These are phyloP conservation scores for Solanum chiquidenum DNA, from an alignment of 257 asterid genomes.

Conservation along the genomic window DNA sequence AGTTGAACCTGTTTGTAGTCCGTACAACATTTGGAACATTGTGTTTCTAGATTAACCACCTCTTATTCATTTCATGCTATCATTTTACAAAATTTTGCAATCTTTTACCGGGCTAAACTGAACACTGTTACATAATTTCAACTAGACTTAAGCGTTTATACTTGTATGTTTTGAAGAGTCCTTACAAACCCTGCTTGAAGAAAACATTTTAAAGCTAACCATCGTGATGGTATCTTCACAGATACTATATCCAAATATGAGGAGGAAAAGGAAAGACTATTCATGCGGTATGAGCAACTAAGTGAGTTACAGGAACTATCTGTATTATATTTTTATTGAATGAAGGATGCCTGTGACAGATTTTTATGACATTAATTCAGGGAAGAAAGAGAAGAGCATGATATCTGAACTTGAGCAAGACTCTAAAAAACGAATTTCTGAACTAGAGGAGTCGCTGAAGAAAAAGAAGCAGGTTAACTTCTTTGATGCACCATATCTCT, in stretches of 20 bases:
- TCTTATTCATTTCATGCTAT: background rate
- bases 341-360: background rate
- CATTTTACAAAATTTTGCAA: background rate
- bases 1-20: background rate
- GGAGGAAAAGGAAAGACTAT: constrained; percentile 69
- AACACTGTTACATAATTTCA: background rate
- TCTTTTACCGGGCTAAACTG: background rate
- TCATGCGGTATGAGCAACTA: constrained; percentile 65
- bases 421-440: constrained; percentile 48
- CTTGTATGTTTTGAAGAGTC: background rate
- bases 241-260: constrained; percentile 68
- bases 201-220: background rate
- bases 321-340: background rate
- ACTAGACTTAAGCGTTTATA: background rate
- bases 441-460: constrained; percentile 86
- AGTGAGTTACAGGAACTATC: constrained; percentile 36
- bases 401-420: constrained; percentile 67
- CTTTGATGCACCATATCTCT: background rate
- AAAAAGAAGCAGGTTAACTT: constrained; percentile 79
- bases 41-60: background rate
- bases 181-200: background rate
- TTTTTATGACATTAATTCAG: constrained; percentile 19
- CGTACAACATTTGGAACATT: background rate
- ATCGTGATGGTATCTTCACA: constrained; percentile 19
- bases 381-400: constrained; percentile 85